Conservation (phyloP, 176 grass and related monocot species). For the Neostapfia colusana region DNA sequence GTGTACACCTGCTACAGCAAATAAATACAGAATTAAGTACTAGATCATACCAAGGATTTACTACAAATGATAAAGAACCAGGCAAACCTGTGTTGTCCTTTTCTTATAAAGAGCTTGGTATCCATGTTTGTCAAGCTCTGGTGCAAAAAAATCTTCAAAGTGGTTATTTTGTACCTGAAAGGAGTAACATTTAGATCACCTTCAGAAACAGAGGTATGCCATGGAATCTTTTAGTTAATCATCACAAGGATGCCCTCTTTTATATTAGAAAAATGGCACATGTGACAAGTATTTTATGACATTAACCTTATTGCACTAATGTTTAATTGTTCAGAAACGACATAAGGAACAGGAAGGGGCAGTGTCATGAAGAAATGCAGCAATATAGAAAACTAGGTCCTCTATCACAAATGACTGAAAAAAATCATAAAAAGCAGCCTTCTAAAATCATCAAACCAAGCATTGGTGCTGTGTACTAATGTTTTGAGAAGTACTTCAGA, state of each 20-base stretch:
- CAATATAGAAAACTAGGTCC: not conserved
- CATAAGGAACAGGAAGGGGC: not conserved
- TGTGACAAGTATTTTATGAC: conserved; percentile 14
- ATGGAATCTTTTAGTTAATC: not conserved
- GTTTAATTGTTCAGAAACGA: not conserved
- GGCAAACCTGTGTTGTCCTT: conserved; percentile 71
- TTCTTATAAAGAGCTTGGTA: conserved; percentile 90
- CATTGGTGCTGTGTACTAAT: not conserved
- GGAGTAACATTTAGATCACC: conserved; percentile 29
- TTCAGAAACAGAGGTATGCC: not conserved
- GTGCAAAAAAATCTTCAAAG: conserved; percentile 82
- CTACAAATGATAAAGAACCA: not conserved
- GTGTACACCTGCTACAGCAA: conserved; percentile 54
- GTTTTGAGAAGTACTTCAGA: not conserved
- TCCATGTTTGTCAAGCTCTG: conserved; percentile 90
- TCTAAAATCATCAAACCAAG: not conserved
- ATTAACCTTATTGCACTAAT: not conserved
- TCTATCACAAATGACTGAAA: not conserved
- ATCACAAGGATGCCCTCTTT: not conserved
- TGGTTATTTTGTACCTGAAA: conserved; percentile 86
- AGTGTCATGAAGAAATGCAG: not conserved
- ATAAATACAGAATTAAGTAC: not conserved
- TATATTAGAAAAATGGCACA: not conserved
- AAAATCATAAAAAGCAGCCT: not conserved
- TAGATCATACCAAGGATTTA: not conserved